Evolutionary conservation across 805 yeast species (phyloP).

Genomic region (Lipomyces sp.): DNA sequence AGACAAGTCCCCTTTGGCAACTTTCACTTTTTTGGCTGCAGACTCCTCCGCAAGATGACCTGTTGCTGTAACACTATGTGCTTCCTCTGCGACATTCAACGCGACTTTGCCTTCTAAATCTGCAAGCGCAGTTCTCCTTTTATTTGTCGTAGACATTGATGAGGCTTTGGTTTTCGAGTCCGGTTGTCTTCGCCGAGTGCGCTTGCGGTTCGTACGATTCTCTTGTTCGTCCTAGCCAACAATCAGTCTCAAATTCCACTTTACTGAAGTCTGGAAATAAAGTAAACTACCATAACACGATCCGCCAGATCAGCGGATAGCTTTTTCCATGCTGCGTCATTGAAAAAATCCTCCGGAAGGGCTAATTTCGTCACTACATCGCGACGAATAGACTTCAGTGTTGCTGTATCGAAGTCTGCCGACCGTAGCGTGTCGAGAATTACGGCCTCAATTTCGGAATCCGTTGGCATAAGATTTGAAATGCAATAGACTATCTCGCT

Average conservation of each 20-base stretch:
- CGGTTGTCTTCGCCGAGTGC: neutral
- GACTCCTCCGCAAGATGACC: neutral
- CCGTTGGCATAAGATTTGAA: neutral
- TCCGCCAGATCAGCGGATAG: conserved; percentile 31
- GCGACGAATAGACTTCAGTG: conserved; percentile 32
- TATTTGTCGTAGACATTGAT: conserved; percentile 5
- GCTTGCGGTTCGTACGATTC: neutral
- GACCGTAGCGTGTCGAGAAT: conserved; percentile 20
- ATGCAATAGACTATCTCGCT: too few relatives aligned
- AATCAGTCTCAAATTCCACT: neutral
- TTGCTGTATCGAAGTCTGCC: conserved; percentile 38
- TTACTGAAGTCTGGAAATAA: neutral
- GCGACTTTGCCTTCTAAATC: neutral
- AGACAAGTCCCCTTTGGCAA: conserved; percentile 8
- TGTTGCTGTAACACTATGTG: neutral
- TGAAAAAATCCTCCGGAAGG: conserved; percentile 36
- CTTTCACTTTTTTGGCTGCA: neutral
- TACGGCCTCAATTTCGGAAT: conserved; percentile 14
- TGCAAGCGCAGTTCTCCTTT: neutral
- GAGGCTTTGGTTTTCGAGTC: neutral
- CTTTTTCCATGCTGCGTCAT: conserved; percentile 29
- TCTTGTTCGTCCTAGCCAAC: neutral
- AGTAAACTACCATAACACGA: conserved; percentile 25
- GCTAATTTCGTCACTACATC: conserved; percentile 30
- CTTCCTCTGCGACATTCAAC: neutral